Base-by-base conservation (phyloP, 2,329 filamentous ascomycete species). In the Talaromyces sp. region DNA sequence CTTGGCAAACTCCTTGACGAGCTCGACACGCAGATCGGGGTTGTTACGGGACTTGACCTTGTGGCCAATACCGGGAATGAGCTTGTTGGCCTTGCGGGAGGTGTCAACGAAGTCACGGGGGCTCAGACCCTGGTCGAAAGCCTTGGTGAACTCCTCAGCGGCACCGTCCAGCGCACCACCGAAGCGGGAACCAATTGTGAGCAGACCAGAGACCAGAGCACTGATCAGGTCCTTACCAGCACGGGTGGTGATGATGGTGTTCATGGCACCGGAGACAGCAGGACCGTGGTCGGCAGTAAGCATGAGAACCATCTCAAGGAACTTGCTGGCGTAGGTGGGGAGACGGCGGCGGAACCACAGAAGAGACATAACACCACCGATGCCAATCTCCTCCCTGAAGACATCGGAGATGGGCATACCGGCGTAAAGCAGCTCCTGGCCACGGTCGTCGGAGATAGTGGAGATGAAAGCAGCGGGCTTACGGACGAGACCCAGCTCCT, bases 241-340 rank as follows among this genome's bases (percentile, higher is more conserved):
- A 89, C 94, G 90, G 55, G 94, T 99, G 60, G 94, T 99, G 76
- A 99, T 97, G 76, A 99, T 99, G 75, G 94, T 99, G 88, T 99
- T 99, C 94, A 99, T 99, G 77, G 94, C 94, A 85, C 94, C 94
- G 67, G 94, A 99, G 67, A 99, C 94, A 68, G 94, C 94, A 49
- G 94, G 94, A 79, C 94, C 94, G 86, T 99, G 94, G 74, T 99
- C 94, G 68, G 94, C 94, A 72, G 94, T 99, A 72, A 99, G 86
- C 94, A 99, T 99, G 76, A 99, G 93, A 64, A 99, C 94, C 94
- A 99, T 99, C 84, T 99, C 94, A 66, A 99, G 81, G 85, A 99
- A 99, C 81, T 96, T 96, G 84, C 91, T 95, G 71, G 94, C 94
- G 75, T 97, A 97, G 72, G 88, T 82, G 60, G 94, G 94, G 59